Evolutionary conservation across 148 eudicot genomes (phyloP), one percentile per base, ranked within the genome.

Genomic region (Polygonum maritimum): DNA sequence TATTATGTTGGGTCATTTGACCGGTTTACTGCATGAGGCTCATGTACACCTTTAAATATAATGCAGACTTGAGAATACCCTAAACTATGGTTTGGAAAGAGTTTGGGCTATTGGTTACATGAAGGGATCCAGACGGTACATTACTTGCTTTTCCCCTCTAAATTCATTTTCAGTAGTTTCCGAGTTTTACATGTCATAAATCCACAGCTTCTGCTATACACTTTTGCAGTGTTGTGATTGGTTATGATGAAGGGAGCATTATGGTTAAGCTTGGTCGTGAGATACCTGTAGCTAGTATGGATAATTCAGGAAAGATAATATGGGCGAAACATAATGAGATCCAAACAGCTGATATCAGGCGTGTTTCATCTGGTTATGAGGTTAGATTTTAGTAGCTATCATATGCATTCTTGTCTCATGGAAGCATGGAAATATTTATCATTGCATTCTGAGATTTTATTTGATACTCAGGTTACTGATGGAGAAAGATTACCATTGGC

Each of bases 281-380:
- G 81, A 89, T 88, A 77, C 99, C 99, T 69, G 91, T 95, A 74
- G 97, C 97, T 75, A 95, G 99, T 77, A 95, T 95, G 99, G 99
- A 95, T 82, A 92, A 85, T 51, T 86, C 96, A 76, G 99, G 99
- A 40, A 95, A 95, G 87, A 87, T 95, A 67, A 92, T 92, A 77
- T 95, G 97, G 97, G 96, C 99, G 6, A 95, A 89, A 83, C 99
- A 95, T 84, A 95, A 95, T 80, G 99, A 95, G 74, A 89, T 95
- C 76, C 99, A 95, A 79, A 95, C 99, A 70, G 96, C 87, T 21
- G 95, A 95, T 84, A 89, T 92, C 79, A 88, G 90, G 88, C 93
- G 97, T 83, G 97, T 95, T 74, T 97, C 94, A 77, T 89, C 99
- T 78, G 94, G 89, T 81, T 88, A 88, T 86, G 99, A 89, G 99